Evolutionary conservation across 2,329 filamentous ascomycete genomes (phyloP).

Genomic region (Stromatinia cepivora): DNA sequence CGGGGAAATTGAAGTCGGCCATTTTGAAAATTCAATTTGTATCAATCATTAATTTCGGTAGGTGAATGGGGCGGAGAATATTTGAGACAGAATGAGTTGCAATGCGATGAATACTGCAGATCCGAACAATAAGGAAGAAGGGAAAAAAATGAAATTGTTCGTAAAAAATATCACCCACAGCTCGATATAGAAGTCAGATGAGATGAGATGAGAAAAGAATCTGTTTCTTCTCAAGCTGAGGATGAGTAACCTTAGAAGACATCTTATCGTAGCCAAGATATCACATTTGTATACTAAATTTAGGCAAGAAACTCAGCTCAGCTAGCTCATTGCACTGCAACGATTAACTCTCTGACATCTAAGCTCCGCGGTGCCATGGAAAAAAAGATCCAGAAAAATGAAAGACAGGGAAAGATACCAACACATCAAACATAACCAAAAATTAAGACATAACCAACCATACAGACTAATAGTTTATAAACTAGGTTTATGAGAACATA

Average conservation of each 20-base stretch:
- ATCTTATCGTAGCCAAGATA: conserved; percentile 10
- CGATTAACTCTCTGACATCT: not conserved
- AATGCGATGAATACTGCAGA: not conserved
- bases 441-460: not conserved
- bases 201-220: not conserved
- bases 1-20: conserved; percentile 17
- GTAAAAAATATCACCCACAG: not conserved
- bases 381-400: not conserved
- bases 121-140: not conserved
- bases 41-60: not conserved
- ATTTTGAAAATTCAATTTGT: not conserved
- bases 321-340: not conserved
- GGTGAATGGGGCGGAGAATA: not conserved
- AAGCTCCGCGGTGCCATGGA: not conserved
- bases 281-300: not conserved
- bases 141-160: not conserved
- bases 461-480: not conserved
- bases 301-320: conserved; percentile 3
- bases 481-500: not conserved
- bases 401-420: not conserved
- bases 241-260: conserved; percentile 11
- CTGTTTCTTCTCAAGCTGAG: not conserved
- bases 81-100: not conserved
- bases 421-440: not conserved
- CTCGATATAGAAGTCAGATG: not conserved